Conservation (phyloP, 2,329 filamentous ascomycete species). For the Trichoderma asperellum region DNA sequence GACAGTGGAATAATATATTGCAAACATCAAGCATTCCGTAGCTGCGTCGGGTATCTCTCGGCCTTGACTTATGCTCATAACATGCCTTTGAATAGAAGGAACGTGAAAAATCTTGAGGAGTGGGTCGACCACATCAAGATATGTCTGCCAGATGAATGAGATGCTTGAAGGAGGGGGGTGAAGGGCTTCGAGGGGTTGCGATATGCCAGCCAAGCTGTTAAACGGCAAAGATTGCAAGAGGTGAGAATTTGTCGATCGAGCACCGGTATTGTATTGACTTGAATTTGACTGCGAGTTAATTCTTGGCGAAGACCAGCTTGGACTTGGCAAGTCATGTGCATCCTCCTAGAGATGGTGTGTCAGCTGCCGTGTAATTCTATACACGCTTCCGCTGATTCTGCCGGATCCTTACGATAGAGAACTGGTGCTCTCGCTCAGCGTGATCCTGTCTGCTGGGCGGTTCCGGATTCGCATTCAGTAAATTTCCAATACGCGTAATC, state of each 20-base stretch:
- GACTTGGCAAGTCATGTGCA: not conserved
- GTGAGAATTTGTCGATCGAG: not conserved
- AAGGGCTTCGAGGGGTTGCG: not conserved
- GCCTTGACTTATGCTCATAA: constrained; percentile 7
- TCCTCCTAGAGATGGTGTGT: not conserved
- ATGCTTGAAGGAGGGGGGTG: constrained; percentile 20
- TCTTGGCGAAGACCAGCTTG: not conserved
- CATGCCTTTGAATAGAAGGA: constrained; percentile 24
- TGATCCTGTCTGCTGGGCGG: not conserved
- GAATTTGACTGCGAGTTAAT: not conserved
- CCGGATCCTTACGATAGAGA: not conserved
- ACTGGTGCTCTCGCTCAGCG: not conserved
- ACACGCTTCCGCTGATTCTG: not conserved
- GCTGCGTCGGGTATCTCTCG: constrained; percentile 8
- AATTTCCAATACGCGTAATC: not conserved
- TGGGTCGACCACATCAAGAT: constrained; percentile 30
- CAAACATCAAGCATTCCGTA: constrained; percentile 29
- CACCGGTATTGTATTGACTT: not conserved
- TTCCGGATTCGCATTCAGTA: not conserved
- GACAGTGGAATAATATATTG: constrained; percentile 30
- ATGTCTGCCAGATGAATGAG: constrained; percentile 28
- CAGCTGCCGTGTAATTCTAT: not conserved
- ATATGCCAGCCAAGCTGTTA: not conserved
- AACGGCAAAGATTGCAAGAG: constrained; percentile 7
- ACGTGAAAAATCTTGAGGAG: constrained; percentile 31